Conservation (phyloP, 2,329 filamentous ascomycete genomes). For the Xylaria sp. region DNA sequence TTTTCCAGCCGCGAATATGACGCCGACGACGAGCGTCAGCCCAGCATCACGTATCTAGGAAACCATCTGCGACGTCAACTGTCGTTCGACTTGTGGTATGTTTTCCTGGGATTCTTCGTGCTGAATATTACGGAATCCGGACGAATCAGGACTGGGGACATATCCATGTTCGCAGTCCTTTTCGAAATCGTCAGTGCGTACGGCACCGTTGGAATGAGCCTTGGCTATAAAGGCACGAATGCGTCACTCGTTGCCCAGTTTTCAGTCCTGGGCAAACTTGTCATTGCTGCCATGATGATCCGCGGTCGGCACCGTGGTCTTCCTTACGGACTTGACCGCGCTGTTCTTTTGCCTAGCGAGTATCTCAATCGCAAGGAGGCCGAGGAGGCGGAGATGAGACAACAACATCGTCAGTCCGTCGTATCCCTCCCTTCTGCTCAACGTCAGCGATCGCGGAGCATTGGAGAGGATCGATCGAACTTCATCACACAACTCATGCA, state of each 20-base stretch:
- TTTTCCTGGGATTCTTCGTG: conserved; percentile 89
- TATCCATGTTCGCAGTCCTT: conserved; percentile 64
- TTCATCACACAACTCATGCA: conserved; percentile 29
- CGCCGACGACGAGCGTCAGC: conserved; percentile 46
- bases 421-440: conserved; percentile 27
- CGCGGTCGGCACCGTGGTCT: conserved; percentile 64
- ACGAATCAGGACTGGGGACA: conserved; percentile 58
- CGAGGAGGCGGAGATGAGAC: conserved; percentile 39
- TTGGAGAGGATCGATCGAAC: conserved; percentile 27
- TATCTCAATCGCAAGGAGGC: conserved; percentile 50
- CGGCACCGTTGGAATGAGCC: conserved; percentile 85
- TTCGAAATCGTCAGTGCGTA: conserved; percentile 90
- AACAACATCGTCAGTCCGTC: conserved; percentile 36
- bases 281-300: conserved; percentile 65
- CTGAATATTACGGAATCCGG: conserved; percentile 81
- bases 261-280: conserved; percentile 62
- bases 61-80: conserved; percentile 88
- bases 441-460: conserved; percentile 20
- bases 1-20: conserved; percentile 49
- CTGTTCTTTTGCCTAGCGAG: conserved; percentile 54
- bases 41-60: conserved; percentile 75
- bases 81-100: conserved; percentile 96
- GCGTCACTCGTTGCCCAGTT: conserved; percentile 82
- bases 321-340: conserved; percentile 61
- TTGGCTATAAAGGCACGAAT: conserved; percentile 73